Conservation (phyloP, 345 rosid genomes). For the Excoecaria cochinchinensis region DNA sequence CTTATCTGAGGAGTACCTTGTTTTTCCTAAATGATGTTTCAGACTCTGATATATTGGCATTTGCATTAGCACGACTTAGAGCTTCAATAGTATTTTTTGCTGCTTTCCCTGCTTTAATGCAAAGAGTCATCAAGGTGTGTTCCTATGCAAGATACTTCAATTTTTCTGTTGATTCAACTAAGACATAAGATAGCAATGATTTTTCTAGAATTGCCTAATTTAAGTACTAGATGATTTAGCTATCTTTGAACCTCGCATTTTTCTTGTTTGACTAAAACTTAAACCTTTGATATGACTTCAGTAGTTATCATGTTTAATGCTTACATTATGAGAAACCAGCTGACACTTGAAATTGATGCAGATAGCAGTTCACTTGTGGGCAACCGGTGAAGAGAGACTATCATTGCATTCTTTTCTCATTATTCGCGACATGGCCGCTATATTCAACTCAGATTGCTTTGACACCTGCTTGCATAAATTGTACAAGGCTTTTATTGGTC, state of each 20-base stretch:
- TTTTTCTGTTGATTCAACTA: background rate
- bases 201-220: background rate
- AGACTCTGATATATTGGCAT: slow-evolving; percentile 59
- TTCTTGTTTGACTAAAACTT: background rate
- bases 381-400: slow-evolving; percentile 56
- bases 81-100: slow-evolving; percentile 54
- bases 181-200: background rate
- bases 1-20: slow-evolving; percentile 71
- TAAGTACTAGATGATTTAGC: background rate
- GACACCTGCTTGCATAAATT: slow-evolving; percentile 57
- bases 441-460: slow-evolving; percentile 58
- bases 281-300: background rate
- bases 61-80: slow-evolving; percentile 57
- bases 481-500: slow-evolving; percentile 64
- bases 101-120: slow-evolving; percentile 62
- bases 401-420: slow-evolving; percentile 57
- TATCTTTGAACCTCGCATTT: slow-evolving; percentile 2
- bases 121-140: slow-evolving; percentile 68
- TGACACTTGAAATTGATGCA: slow-evolving; percentile 30
- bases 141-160: background rate
- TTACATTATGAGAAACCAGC: background rate
- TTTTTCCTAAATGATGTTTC: slow-evolving; percentile 62
- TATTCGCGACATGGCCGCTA: slow-evolving; percentile 54
- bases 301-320: slow-evolving; percentile 4
- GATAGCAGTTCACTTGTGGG: slow-evolving; percentile 78